phyloP scores from a whole-genome alignment of 805 yeast genomes.

The Zygoascus ofunaensis region DNA sequence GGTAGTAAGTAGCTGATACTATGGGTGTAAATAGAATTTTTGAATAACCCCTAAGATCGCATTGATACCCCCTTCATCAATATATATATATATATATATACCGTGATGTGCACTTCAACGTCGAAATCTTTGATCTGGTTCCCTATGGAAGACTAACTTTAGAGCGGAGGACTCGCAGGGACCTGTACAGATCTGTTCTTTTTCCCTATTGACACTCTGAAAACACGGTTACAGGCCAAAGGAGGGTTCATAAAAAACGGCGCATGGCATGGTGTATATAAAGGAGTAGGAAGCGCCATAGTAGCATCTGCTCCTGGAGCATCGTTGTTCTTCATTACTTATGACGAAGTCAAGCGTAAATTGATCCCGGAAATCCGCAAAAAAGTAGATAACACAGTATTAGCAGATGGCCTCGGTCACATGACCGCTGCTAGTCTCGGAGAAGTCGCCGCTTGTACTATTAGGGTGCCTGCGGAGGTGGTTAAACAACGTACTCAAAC shows the following conservation, averaged over 20 bases:
- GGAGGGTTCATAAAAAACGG: constrained; percentile 93
- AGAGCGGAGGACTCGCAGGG: constrained; percentile 85
- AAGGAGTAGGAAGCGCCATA: constrained; percentile 88
- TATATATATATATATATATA: no score
- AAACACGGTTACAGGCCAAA: constrained; percentile 88
- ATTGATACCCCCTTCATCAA: no score
- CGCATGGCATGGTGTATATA: constrained; percentile 83
- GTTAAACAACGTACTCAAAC: constrained; percentile 93
- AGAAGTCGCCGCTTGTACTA: constrained; percentile 86
- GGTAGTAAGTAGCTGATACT: neutral
- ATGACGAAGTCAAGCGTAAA: constrained; percentile 58
- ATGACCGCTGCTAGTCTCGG: constrained; percentile 87
- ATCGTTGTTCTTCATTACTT: constrained; percentile 68
- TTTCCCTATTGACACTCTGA: constrained; percentile 92
- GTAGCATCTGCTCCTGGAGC: constrained; percentile 92
- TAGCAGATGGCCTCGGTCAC: constrained; percentile 46
- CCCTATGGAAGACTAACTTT: no score
- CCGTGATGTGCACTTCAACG: no score
- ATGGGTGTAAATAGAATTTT: neutral
- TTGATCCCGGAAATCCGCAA: constrained; percentile 32
- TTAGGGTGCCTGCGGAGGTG: constrained; percentile 95
- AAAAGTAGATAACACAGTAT: constrained; percentile 19
- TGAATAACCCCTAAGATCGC: no score
- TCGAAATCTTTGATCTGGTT: no score
- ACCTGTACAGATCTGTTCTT: constrained; percentile 90